Evolutionary conservation across 345 rosid species (phyloP).

Genomic region (Populus simonii): DNA sequence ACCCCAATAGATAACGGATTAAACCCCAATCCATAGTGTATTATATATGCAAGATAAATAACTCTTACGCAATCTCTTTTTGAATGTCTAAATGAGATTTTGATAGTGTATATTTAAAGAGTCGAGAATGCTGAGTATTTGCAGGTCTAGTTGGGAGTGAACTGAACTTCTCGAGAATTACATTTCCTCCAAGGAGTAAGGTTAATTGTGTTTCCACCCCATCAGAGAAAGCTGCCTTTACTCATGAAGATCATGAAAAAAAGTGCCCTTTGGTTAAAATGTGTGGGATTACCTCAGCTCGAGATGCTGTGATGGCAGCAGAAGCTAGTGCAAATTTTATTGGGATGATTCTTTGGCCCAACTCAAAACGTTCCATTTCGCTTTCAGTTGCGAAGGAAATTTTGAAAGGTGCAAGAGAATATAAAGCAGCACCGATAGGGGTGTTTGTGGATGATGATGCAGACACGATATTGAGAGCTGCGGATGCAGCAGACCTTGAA

Average conservation of each 20-base stretch:
- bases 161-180: conserved; percentile 1
- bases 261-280: conserved; percentile 63
- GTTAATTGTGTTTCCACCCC: background rate
- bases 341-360: conserved; percentile 91
- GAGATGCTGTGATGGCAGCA: conserved; percentile 77
- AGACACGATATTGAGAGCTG: conserved; percentile 58
- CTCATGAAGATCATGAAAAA: conserved; percentile 27
- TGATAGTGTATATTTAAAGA: background rate
- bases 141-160: background rate
- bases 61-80: background rate
- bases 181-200: background rate
- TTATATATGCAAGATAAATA: background rate
- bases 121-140: background rate
- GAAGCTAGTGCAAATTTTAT: conserved; percentile 82
- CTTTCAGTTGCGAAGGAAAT: conserved; percentile 69
- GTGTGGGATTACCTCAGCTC: conserved; percentile 78
- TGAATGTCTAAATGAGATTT: background rate
- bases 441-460: conserved; percentile 84
- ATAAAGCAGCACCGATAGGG: conserved; percentile 74
- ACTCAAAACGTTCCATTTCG: conserved; percentile 78
- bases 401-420: conserved; percentile 69
- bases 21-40: background rate
- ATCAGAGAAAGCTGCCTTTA: conserved; percentile 23
- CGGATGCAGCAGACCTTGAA: conserved; percentile 64
- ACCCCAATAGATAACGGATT: too few relatives aligned